Percentiles rank a stretch among this genome's conserved stretches.
These are phyloP conservation scores for Ilex aquifolium DNA, from an alignment of 257 asterid genomes.

Conservation along the genomic window DNA sequence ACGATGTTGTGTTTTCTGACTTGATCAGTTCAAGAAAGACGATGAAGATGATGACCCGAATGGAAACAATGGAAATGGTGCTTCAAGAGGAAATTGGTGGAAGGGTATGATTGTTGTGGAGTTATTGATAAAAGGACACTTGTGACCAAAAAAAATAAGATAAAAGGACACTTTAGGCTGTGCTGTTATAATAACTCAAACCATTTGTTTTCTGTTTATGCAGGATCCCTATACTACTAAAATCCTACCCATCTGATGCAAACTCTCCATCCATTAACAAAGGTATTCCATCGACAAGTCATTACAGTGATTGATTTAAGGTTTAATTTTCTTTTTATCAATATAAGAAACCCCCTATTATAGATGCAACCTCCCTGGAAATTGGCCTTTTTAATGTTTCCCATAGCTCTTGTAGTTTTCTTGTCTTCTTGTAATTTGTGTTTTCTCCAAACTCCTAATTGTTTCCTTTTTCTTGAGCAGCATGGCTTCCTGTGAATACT, in stretches of 20 bases:
- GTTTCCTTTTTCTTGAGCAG: too few relatives aligned
- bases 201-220: neutral
- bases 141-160: neutral
- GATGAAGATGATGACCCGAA: conserved; percentile 41
- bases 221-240: conserved; percentile 78
- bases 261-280: neutral
- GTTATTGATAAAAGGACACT: neutral
- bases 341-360: too few relatives aligned
- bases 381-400: too few relatives aligned
- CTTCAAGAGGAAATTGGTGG: conserved; percentile 94
- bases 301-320: too few relatives aligned
- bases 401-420: too few relatives aligned
- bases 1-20: neutral
- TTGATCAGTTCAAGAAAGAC: conserved; percentile 43
- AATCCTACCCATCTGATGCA: conserved; percentile 1
- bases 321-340: too few relatives aligned
- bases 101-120: conserved; percentile 35
- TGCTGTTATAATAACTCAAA: neutral
- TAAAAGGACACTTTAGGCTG: neutral
- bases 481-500: too few relatives aligned
- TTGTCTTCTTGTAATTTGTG: too few relatives aligned
- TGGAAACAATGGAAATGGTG: conserved; percentile 45
- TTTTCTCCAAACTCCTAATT: too few relatives aligned
- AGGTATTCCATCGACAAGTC: too few relatives aligned
- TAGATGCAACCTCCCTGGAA: too few relatives aligned